Evolutionary conservation across 1,284 basidiomycete species (phyloP).

Genomic region (Chalciporus piperatoides): DNA sequence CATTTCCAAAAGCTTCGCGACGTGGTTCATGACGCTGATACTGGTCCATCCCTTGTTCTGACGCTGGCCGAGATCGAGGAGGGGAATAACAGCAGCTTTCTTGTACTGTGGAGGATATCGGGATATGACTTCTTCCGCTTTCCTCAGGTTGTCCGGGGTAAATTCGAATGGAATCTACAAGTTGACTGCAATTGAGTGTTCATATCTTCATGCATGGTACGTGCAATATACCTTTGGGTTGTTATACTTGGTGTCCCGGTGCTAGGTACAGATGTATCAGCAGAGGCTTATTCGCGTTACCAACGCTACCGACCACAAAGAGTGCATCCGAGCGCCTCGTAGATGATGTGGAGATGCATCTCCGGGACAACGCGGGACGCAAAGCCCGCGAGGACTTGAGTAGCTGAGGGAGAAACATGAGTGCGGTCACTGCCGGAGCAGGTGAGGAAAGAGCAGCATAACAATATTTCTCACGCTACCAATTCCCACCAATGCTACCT

Average conservation of each 20-base stretch:
- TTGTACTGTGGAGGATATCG: slow-evolving; percentile 97
- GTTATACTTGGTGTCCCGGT: slow-evolving; percentile 92
- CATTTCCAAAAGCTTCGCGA: slow-evolving; percentile 91
- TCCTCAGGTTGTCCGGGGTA: slow-evolving; percentile 75
- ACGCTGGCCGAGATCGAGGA: slow-evolving; percentile 94
- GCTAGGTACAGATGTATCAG: slow-evolving; percentile 45
- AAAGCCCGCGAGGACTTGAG: slow-evolving; percentile 12
- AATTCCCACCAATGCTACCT: too few relatives aligned
- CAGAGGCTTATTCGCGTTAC: slow-evolving; percentile 1
- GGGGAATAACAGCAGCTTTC: slow-evolving; percentile 95
- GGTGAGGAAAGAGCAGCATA: not conserved
- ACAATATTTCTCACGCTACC: not conserved
- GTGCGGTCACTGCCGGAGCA: slow-evolving; percentile 1
- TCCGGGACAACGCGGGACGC: slow-evolving; percentile 23
- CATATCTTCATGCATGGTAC: not conserved
- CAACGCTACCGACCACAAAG: slow-evolving; percentile 44
- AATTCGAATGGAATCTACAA: slow-evolving; percentile 90
- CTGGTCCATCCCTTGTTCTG: slow-evolving; percentile 99
- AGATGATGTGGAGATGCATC: slow-evolving; percentile 39
- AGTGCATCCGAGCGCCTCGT: slow-evolving; percentile 47
- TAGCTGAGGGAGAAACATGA: slow-evolving; percentile 26
- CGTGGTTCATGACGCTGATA: slow-evolving; percentile 98
- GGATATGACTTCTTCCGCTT: slow-evolving; percentile 85
- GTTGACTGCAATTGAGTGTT: not conserved
- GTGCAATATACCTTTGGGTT: slow-evolving; percentile 67